Base-by-base conservation (phyloP, 805 yeast species). In the Ogataea methylovora region DNA sequence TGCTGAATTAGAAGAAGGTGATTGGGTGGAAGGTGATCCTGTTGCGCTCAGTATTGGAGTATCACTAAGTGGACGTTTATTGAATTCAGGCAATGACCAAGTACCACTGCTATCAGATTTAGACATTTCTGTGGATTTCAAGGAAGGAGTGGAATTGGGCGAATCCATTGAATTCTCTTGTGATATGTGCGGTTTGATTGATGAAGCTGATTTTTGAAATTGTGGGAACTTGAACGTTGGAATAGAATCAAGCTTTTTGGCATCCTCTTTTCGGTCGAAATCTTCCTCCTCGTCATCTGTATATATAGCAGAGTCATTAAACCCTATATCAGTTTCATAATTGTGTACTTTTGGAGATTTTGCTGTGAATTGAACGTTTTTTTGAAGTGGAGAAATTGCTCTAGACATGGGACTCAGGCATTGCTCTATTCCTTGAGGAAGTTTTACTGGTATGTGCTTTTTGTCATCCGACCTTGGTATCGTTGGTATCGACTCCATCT, bases 61-160 rank as follows among this genome's bases (percentile, higher is more conserved):
- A 48, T 82, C 92, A 28, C 80, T 77, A 34, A 76, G 59, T 0
- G 92, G 92, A 30, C 87, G 62, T 53, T 73, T 77, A 49, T 80
- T 76, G 57, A 82, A 82, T 36, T 63, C 76, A 0, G 84, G 82
- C 29, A 69, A 52, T 2, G 24, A 21, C 15, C 22, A n/a, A 9
- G 20, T 13, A 26, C 29, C 30, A 4, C 29, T 30, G 16, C 26
- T 29, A 14, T 29, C 31, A 12, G 24, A 4, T 20, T 20, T 21
- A 20, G n/a, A 10, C 25, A 30, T 30, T 6, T 4, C 8, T n/a
- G 32, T 7, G 43, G 41, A 12, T 42, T 10, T 9, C 5, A 27
- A 8, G 20, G 11, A 9, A 13, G 12, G 13, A 12, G 28, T 5
- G n/a, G 21, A 14, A 10, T 24, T 24, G 10, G 41, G 24, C n/a